Evolutionary conservation across 106 monocot genomes (phyloP), one percentile per base, ranked within the genome.

Genomic region (Ottelia alismoides): DNA sequence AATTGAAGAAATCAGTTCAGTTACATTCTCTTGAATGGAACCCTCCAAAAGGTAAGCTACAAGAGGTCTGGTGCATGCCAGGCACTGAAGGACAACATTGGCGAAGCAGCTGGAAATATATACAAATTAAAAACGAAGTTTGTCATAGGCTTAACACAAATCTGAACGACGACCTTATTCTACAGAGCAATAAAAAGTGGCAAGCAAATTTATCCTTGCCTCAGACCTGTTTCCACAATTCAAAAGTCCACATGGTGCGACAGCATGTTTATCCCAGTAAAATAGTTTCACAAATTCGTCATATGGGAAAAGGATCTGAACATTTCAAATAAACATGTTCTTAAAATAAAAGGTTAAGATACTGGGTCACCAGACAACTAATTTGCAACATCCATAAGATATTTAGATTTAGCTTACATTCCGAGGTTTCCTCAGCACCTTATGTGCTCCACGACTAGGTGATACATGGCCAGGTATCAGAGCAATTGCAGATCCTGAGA

Each of bases 101-200:
- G 81, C 94, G 72, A 81, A 96, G 71, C 94, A 96, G 52, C 94
- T 96, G 81, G 56, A 80, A 0, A n/a, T n/a, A n/a, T n/a, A n/a
- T n/a, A n/a, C n/a, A n/a, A n/a, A n/a, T n/a, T n/a, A n/a, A n/a
- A n/a, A n/a, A n/a, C n/a, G n/a, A n/a, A n/a, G n/a, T n/a, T n/a
- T n/a, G n/a, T n/a, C n/a, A n/a, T n/a, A n/a, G n/a, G n/a, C n/a
- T n/a, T n/a, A n/a, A n/a, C n/a, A n/a, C n/a, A n/a, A n/a, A n/a
- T n/a, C n/a, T n/a, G n/a, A n/a, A n/a, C n/a, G n/a, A n/a, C n/a
- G n/a, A n/a, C n/a, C n/a, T n/a, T n/a, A n/a, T n/a, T n/a, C n/a
- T n/a, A n/a, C n/a, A n/a, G n/a, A n/a, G n/a, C n/a, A n/a, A n/a
- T n/a, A n/a, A n/a, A n/a, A n/a, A n/a, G n/a, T n/a, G n/a, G n/a